These are phyloP conservation scores for Trichaptum fuscoviolaceum DNA, from an alignment of 768 basidiomycete species.

Conservation along the genomic window DNA sequence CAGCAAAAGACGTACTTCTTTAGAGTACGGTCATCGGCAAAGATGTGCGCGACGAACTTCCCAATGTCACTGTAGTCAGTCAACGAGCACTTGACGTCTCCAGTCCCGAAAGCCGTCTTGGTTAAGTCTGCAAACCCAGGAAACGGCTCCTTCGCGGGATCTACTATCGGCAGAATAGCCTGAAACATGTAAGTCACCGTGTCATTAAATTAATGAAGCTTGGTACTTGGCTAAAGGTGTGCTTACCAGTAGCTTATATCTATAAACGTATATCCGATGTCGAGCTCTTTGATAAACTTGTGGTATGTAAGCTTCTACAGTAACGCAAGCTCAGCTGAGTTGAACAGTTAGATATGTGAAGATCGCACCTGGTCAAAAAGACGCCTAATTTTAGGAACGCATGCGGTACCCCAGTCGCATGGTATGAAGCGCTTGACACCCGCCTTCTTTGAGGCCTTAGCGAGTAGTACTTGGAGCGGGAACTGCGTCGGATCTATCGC, in stretches of 20 bases:
- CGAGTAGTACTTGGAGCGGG: constrained; percentile 13
- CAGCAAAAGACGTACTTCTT: no score
- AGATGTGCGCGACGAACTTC: constrained; percentile 24
- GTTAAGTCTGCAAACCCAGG: no score
- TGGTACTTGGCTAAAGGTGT: neutral
- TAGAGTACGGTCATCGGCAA: constrained; percentile 26
- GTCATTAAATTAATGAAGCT: neutral
- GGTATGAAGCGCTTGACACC: no score
- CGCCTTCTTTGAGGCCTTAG: constrained; percentile 18
- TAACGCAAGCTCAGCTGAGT: no score
- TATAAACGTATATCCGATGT: constrained; percentile 26
- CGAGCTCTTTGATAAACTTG: constrained; percentile 20
- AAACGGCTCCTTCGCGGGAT: constrained; percentile 8
- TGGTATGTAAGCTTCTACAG: constrained; percentile 24
- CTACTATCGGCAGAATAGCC: constrained; percentile 15
- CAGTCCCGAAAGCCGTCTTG: constrained; percentile 15
- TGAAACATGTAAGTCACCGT: no score
- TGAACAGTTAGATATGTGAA: no score
- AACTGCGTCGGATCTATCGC: constrained; percentile 8
- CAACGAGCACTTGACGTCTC: constrained; percentile 16
- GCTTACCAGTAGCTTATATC: constrained; percentile 26
- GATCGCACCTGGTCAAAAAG: no score
- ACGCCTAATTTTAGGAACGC: no score
- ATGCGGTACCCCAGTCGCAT: constrained; percentile 19
- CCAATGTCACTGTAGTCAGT: constrained; percentile 23